These are phyloP conservation scores for Polytrichum formosum DNA, from an alignment of 225 moss, liverwort and hornwort species.

Conservation along the genomic window DNA sequence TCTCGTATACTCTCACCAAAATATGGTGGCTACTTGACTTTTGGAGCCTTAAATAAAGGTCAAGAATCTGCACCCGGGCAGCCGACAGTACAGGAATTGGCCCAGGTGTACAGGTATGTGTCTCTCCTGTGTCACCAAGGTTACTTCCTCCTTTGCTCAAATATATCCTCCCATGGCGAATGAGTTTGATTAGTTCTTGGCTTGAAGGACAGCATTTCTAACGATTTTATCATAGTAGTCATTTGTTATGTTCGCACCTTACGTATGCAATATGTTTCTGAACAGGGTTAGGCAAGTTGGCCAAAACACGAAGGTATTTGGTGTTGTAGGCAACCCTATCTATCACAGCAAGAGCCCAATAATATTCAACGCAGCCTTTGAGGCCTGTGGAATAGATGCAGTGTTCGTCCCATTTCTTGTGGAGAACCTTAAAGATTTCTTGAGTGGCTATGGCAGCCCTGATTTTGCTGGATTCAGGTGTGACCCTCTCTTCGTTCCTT, in stretches of 20 bases:
- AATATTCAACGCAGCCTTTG: constrained; percentile 71
- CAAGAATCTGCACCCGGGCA: constrained; percentile 89
- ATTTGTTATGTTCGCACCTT: no score
- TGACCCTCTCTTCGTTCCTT: constrained; percentile 2
- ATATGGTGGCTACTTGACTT: constrained; percentile 87
- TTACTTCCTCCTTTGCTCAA: not conserved
- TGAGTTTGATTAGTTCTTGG: no score
- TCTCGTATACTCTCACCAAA: constrained; percentile 82
- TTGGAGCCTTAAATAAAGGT: constrained; percentile 71
- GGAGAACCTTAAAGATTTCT: constrained; percentile 66
- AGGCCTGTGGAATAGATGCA: constrained; percentile 56
- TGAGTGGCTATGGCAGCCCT: constrained; percentile 49
- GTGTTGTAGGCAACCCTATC: constrained; percentile 78
- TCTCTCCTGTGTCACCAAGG: not conserved
- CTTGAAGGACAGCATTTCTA: no score
- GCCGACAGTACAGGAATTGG: constrained; percentile 77
- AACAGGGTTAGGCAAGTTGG: constrained; percentile 62
- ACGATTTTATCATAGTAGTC: no score
- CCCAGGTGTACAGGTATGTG: constrained; percentile 65
- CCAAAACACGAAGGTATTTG: constrained; percentile 77
- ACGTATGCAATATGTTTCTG: not conserved
- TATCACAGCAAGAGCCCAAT: constrained; percentile 85
- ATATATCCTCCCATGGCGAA: no score
- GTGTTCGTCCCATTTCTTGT: constrained; percentile 86
- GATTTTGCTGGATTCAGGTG: constrained; percentile 81